Evolutionary conservation across 2,329 filamentous ascomycete species (phyloP).

Genomic region (Nothopassalora personata): DNA sequence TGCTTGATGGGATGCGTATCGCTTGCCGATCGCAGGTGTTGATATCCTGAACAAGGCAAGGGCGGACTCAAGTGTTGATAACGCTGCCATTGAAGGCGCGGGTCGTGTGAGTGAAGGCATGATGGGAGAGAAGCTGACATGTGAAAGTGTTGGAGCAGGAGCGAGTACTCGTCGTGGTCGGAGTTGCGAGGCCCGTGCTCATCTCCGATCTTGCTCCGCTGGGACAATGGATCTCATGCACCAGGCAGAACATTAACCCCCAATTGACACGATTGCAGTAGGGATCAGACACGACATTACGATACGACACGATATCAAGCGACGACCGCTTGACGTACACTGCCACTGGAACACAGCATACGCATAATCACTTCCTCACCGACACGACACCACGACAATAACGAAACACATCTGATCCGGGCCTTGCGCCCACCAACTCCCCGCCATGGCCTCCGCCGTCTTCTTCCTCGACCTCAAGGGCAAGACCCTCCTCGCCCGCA

Average conservation of each 20-base stretch:
- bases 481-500: conserved; percentile 98
- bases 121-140: neutral
- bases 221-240: conserved; percentile 5
- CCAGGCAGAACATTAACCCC: conserved; percentile 3
- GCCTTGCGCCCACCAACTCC: conserved; percentile 22
- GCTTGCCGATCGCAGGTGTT: conserved; percentile 13
- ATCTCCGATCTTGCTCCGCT: conserved; percentile 12
- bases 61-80: conserved; percentile 28
- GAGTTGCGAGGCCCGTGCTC: conserved; percentile 12
- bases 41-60: conserved; percentile 31
- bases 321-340: neutral
- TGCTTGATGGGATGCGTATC: conserved; percentile 60
- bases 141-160: neutral
- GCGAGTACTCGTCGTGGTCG: conserved; percentile 4
- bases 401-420: conserved; percentile 10
- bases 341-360: neutral
- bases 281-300: neutral
- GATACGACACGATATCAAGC: neutral
- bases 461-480: conserved; percentile 99
- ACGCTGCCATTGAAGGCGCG: conserved; percentile 27
- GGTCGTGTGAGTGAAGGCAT: conserved; percentile 10
- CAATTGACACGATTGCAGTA: neutral
- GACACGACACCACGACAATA: neutral
- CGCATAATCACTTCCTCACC: neutral
- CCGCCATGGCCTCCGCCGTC: conserved; percentile 84